phyloP scores from a whole-genome alignment of 202 grass and related monocot species.

The Thinopyrum obtusiflorum region DNA sequence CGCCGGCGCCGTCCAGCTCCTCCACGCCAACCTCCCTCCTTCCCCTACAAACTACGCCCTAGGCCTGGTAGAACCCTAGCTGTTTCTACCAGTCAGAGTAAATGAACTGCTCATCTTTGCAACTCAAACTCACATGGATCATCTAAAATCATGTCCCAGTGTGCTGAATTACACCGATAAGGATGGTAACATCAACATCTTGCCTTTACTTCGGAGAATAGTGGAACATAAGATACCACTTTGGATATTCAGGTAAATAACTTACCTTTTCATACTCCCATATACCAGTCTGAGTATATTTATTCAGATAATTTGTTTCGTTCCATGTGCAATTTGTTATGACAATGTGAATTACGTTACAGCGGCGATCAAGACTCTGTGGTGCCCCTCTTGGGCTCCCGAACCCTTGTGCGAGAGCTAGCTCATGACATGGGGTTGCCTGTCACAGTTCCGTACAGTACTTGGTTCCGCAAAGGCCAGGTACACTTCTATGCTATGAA shows the following conservation, averaged over 20 bases:
- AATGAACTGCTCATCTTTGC: not conserved
- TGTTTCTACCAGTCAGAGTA: not conserved
- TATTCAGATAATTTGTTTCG: not conserved
- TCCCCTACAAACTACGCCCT: too few relatives aligned
- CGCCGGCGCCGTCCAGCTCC: too few relatives aligned
- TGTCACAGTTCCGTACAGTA: conserved; percentile 73
- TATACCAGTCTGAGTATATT: not conserved
- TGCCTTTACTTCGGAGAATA: conserved; percentile 82
- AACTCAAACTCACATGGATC: conserved; percentile 19
- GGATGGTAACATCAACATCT: conserved; percentile 81
- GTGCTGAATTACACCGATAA: conserved; percentile 78
- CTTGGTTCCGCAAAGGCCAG: conserved; percentile 85
- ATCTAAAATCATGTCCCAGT: conserved; percentile 38
- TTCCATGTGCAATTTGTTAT: not conserved
- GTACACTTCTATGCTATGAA: conserved; percentile 37
- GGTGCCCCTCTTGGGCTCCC: conserved; percentile 77
- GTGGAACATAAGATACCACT: conserved; percentile 81
- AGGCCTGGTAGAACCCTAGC: too few relatives aligned
- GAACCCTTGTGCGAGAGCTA: conserved; percentile 90
- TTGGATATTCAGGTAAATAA: conserved; percentile 84
- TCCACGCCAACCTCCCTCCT: too few relatives aligned
- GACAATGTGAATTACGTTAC: conserved; percentile 19
- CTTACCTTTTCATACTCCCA: not conserved
- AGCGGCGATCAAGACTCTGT: conserved; percentile 99
- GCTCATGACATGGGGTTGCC: conserved; percentile 71